Conservation (phyloP, 345 rosid species). For the Lenwebbia sp. region DNA sequence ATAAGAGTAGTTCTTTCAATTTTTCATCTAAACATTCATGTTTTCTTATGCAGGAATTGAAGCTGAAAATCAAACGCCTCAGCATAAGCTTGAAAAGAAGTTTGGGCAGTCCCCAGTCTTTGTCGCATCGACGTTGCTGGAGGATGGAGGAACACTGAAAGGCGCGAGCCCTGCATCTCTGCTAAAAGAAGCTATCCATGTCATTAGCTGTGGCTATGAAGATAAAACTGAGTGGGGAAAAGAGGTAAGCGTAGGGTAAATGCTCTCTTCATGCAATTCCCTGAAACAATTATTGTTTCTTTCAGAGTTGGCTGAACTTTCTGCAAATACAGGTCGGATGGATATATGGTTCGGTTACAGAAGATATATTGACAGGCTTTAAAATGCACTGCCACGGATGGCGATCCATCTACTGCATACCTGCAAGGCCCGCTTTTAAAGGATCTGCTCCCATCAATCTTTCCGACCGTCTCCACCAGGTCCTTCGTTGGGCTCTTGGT, state of each 20-base stretch:
- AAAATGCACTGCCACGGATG: conserved; percentile 78
- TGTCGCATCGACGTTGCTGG: conserved; percentile 40
- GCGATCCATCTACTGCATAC: conserved; percentile 63
- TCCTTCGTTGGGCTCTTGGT: conserved; percentile 58
- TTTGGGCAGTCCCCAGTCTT: conserved; percentile 66
- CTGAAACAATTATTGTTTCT: background rate
- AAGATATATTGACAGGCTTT: conserved; percentile 63
- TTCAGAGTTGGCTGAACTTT: background rate
- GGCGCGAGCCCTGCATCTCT: conserved; percentile 45
- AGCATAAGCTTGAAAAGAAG: conserved; percentile 49
- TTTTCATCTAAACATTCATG: background rate
- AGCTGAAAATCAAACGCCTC: conserved; percentile 10
- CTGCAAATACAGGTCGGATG: conserved; percentile 31
- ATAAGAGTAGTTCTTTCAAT: background rate
- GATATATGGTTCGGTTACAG: conserved; percentile 65
- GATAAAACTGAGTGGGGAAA: conserved; percentile 76
- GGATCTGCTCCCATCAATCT: conserved; percentile 57
- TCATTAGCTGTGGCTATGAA: conserved; percentile 62
- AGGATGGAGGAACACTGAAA: conserved; percentile 42
- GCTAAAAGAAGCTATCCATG: conserved; percentile 72
- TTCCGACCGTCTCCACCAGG: conserved; percentile 52
- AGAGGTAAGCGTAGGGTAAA: conserved; percentile 29
- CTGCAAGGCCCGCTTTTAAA: conserved; percentile 51
- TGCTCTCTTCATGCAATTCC: background rate
- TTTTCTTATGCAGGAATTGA: conserved; percentile 12